Conservation (phyloP, 106 monocot genomes). For the Phalaenopsis aphrodite region DNA sequence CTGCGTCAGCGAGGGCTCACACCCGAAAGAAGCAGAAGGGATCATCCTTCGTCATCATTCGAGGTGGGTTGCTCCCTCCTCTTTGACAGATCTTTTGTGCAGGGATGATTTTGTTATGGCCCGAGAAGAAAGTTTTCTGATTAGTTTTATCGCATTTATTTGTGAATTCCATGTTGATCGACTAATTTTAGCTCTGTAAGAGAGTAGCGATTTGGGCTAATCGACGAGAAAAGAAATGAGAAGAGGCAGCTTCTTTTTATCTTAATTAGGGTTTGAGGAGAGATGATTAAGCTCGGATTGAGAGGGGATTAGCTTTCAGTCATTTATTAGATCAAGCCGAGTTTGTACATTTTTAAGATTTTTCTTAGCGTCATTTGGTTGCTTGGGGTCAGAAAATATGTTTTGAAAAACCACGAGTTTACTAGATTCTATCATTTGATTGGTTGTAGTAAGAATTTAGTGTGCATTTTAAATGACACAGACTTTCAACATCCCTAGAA, state of each 20-base stretch:
- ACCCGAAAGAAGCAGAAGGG: slow-evolving; percentile 29
- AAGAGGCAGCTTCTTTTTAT: not conserved
- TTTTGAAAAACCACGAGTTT: no score
- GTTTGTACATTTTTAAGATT: no score
- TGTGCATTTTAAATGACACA: no score
- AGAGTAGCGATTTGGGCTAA: not conserved
- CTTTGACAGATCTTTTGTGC: not conserved
- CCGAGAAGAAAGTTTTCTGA: not conserved
- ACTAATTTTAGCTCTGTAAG: not conserved
- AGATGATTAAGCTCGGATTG: not conserved
- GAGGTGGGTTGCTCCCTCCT: slow-evolving; percentile 1
- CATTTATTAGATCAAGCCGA: not conserved
- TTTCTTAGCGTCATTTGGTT: no score
- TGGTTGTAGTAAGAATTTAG: no score
- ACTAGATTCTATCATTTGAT: no score
- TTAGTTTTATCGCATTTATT: not conserved
- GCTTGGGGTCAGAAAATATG: no score
- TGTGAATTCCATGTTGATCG: not conserved
- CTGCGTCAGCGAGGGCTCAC: slow-evolving; percentile 38
- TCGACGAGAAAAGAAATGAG: not conserved
- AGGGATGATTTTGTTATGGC: not conserved
- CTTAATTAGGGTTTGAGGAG: not conserved
- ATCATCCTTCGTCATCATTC: not conserved
- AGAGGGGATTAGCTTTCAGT: not conserved
- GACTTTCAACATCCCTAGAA: no score